Evolutionary conservation across 768 basidiomycete species (phyloP), one percentile per base, ranked within the genome.

Genomic region (Mrakia gelida): DNA sequence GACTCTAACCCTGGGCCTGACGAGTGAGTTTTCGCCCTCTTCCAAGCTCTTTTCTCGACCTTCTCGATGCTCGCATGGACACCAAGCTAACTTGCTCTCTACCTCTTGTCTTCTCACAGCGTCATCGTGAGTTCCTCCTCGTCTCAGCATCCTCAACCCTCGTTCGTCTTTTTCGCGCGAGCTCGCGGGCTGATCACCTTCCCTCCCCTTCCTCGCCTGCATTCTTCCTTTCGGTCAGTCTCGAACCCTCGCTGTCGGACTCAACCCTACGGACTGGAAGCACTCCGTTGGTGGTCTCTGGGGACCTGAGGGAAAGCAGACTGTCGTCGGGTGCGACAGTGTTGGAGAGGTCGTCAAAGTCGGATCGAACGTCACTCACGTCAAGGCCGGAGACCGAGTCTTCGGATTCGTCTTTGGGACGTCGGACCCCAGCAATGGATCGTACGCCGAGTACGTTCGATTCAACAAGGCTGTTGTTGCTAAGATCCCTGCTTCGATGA

Each of bases 401-500:
- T 56, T 41, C 41, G 74, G 74, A 2, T 75, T 75, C 62, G 74
- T 75, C 41, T 75, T 65, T 45, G 74, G 74, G n/a, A 75, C 74
- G 3, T 49, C 62, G 11, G 74, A 75, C 26, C 4, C 38, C 21
- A 32, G 23, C 26, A 75, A 75, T 49, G 74, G 74, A 28, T 41
- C 62, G 15, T 75, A 75, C 62, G 74, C 74, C 62, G 74, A 75
- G 74, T 75, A 75, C 65, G 62, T 67, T 62, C 63, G 49, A 62
- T 61, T 75, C 54, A 56, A 75, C 74, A 63, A 75, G 52, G 65
- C 10, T 15, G 62, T 75, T 15, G 52, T 32, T 16, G n/a, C n/a
- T 16, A 61, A 61, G 52, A n/a, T 75, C 43, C 74, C 74, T 26
- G 56, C 28, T 1, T 28, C n/a, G 1, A 75, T 67, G 61, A 23